These are phyloP conservation scores for Tulasnella sp. DNA, from an alignment of 768 basidiomycete species.

Conservation along the genomic window DNA sequence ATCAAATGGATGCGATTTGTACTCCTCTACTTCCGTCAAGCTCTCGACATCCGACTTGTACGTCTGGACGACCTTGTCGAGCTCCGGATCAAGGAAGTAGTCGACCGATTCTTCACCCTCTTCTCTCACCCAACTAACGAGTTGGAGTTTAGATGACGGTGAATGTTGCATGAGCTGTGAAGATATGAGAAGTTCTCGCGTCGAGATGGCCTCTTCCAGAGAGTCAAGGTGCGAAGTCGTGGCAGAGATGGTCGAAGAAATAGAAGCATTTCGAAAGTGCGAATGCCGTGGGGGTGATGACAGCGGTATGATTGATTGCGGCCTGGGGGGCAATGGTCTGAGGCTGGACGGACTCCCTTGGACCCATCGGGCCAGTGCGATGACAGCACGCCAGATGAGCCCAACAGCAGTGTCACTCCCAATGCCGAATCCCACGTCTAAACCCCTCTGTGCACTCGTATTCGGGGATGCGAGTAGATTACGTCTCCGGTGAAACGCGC, in stretches of 20 bases:
- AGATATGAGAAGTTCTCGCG: conserved; percentile 5
- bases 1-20: too few relatives aligned
- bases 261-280: too few relatives aligned
- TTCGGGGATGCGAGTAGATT: background rate
- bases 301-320: too few relatives aligned
- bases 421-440: background rate
- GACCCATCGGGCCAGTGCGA: background rate
- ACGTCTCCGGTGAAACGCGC: background rate
- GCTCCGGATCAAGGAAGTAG: background rate
- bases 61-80: too few relatives aligned
- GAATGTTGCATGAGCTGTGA: background rate
- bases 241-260: too few relatives aligned
- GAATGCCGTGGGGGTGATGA: too few relatives aligned
- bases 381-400: background rate
- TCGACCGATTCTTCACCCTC: background rate
- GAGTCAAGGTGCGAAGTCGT: too few relatives aligned
- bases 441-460: background rate
- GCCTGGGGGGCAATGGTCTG: background rate
- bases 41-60: too few relatives aligned
- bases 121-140: conserved; percentile 3
- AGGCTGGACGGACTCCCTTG: background rate
- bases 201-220: background rate
- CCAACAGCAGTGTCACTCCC: background rate
- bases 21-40: too few relatives aligned
- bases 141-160: background rate